Evolutionary conservation across 2,329 filamentous ascomycete species (phyloP), one percentile per base, ranked within the genome.

Genomic region (Acrodontium crateriforme): DNA sequence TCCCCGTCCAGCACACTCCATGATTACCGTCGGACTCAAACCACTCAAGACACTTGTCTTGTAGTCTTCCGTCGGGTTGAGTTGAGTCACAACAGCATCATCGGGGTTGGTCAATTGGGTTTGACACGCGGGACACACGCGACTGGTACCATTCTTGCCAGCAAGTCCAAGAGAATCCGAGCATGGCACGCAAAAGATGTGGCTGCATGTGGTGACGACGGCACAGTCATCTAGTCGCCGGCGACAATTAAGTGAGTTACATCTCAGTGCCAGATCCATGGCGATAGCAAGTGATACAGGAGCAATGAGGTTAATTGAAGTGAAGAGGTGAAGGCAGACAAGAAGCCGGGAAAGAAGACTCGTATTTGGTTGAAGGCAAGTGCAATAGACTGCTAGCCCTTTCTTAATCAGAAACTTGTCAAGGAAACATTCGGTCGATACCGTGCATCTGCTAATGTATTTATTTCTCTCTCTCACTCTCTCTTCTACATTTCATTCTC

Each of bases 141-240:
- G 62, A 32, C 66, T 56, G 16, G 63, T 61, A 23, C 63, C 60
- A 3, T 60, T 59, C 14, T 67, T 60, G 10, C 37, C 38, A 1
- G 67, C 64, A n/a, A 91, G 60, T 1, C 74, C 73, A 9, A 74
- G 62, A 3, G 53, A 59, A 18, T 74, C 65, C 15, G 79, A 76
- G 46, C 87, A 95, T 11, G 70, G 60, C 2, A 74, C 54, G 49
- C 87, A 94, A 56, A 92, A 91, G 22, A 91, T 76, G 54, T 94
- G 87, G 37, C 84, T 84, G 70, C 85, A 95, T 9, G 80, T 89
- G 4, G 85, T 93, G 18, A 93, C 82, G 1, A 93, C 66, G 8
- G 83, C 85, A 37, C 68, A 65, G 21, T 79, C 72, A 18, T 60
- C 64, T 18, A 93, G 65, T 39, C 75, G 69, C 21, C 60, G 61